phyloP scores from a whole-genome alignment of 495 filamentous ascomycete species.

The Xylaria sp. region DNA sequence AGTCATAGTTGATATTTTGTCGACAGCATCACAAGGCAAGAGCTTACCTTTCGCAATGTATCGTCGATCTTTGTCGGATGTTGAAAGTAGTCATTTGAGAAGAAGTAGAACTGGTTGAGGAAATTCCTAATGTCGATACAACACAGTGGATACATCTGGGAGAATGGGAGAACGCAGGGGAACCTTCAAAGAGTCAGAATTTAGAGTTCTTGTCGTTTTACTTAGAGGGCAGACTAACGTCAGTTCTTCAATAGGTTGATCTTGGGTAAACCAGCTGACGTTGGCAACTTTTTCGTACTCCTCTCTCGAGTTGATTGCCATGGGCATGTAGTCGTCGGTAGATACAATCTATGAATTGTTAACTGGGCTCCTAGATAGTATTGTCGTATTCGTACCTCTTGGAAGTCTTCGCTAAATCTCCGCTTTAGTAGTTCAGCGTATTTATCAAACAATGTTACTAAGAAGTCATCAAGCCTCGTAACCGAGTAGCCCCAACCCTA shows the following conservation, averaged over 20 bases:
- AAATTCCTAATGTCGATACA: constrained; percentile 98
- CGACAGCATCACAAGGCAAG: background rate
- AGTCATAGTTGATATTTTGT: constrained; percentile 17
- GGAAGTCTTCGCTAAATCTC: constrained; percentile 90
- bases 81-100: constrained; percentile 92
- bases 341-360: constrained; percentile 86
- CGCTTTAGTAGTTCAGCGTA: constrained; percentile 91
- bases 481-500: constrained; percentile 90
- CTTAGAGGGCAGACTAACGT: constrained; percentile 53
- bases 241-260: constrained; percentile 76
- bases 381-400: constrained; percentile 65
- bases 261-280: constrained; percentile 90
- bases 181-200: constrained; percentile 61
- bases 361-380: constrained; percentile 62
- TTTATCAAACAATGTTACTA: constrained; percentile 87
- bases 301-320: constrained; percentile 87
- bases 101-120: constrained; percentile 94
- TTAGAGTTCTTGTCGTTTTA: background rate
- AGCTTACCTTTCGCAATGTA: constrained; percentile 74
- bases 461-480: constrained; percentile 77
- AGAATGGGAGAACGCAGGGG: constrained; percentile 92
- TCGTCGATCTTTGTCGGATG: constrained; percentile 87
- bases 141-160: constrained; percentile 97
- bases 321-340: constrained; percentile 99
- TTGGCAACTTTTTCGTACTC: constrained; percentile 95